Evolutionary conservation across 1,284 basidiomycete genomes (phyloP).

Genomic region (Schizophyllum amplum): DNA sequence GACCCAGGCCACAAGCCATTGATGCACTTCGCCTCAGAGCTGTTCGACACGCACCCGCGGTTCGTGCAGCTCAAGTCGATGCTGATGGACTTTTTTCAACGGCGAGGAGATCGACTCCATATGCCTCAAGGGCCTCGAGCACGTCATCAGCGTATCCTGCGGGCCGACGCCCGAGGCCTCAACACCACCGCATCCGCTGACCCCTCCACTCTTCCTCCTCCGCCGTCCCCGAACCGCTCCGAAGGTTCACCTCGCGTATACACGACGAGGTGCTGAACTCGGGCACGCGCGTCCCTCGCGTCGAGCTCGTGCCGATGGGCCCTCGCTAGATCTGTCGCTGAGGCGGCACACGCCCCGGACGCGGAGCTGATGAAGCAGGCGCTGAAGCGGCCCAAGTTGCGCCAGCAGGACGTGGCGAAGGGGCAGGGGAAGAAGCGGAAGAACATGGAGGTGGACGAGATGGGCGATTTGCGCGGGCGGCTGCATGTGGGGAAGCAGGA

Average conservation of each 20-base stretch:
- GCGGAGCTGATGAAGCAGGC: constrained; percentile 77
- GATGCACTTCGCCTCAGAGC: constrained; percentile 91
- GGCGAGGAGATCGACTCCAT: constrained; percentile 82
- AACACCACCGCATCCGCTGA: constrained; percentile 30
- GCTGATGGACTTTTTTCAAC: constrained; percentile 85
- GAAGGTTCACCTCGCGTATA: constrained; percentile 87
- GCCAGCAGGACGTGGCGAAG: constrained; percentile 78
- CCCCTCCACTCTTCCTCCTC: constrained; percentile 18
- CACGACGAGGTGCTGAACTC: constrained; percentile 69
- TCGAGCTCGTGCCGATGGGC: constrained; percentile 85
- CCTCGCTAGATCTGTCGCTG: constrained; percentile 78
- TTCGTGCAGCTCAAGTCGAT: constrained; percentile 91
- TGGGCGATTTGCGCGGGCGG: constrained; percentile 91
- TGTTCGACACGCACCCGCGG: constrained; percentile 88
- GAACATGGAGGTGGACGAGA: constrained; percentile 95
- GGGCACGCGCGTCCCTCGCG: constrained; percentile 71
- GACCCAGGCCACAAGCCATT: constrained; percentile 87
- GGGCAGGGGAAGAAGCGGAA: constrained; percentile 90
- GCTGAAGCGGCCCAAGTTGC: constrained; percentile 79
- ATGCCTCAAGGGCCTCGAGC: constrained; percentile 80
- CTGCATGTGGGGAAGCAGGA: constrained; percentile 92
- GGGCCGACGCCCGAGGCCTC: constrained; percentile 55
- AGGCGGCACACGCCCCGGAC: constrained; percentile 74
- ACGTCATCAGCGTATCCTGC: constrained; percentile 84
- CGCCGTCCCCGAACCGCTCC: constrained; percentile 43